Evolutionary conservation across 345 rosid species (phyloP), one percentile per base, ranked within the genome.

Genomic region (Luvunga scandens): DNA sequence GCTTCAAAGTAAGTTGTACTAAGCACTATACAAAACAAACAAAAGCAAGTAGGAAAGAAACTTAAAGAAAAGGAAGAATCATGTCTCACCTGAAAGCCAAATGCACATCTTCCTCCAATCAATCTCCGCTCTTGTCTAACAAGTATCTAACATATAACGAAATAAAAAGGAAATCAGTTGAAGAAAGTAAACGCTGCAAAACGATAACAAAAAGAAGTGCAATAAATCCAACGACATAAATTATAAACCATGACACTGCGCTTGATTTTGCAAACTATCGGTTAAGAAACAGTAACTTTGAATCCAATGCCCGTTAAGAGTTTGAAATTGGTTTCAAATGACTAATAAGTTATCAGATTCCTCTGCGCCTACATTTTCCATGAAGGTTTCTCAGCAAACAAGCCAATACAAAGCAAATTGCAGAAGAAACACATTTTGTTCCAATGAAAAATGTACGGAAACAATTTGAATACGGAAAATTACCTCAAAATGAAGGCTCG

Each of bases 351-450:
- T 45, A 25, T 27, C 73, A 14, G 48, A 34, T 66, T 25, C 45
- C 71, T 79, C 67, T 25, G 38, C 19, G 9, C 28, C 27, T 34
- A 56, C 59, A 31, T 65, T 71, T 79, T 75, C 61, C 68, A 45
- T 22, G 14, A 61, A 64, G 68, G 64, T 65, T 82, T 75, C 81
- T 69, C 73, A 6, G 78, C 64, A 76, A 63, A 80, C 80, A 80
- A 78, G 70, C 69, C 55, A 80, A 74, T 73, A 53, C 31, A 64
- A 67, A 31, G 45, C 39, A 1, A 22, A 75, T 75, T 75, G 70
- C 70, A 75, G 45, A 75, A 62, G 70, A 63, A 62, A 21, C 62
- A 24, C 72, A 55, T 76, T 56, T 34, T 25, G 10, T 24, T 56
- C 45, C 1, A 24, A 25, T 25, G 66, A 66, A 66, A 45, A 33